Evolutionary conservation across 768 basidiomycete genomes (phyloP), one percentile per base, ranked within the genome.

Genomic region (Tubosaeta sp.): DNA sequence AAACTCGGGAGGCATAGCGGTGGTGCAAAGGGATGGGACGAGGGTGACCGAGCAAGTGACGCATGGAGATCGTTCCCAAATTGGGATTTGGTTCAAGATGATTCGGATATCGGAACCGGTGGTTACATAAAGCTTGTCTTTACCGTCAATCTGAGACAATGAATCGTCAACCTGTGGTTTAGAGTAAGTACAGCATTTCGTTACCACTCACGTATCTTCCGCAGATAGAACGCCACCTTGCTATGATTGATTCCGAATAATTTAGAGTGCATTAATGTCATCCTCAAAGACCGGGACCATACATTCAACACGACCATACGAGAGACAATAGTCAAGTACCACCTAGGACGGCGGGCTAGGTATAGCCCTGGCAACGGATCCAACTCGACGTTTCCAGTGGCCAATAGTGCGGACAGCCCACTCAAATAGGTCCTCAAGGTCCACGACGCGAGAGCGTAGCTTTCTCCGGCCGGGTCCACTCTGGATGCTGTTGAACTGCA

Each of bases 371-470:
- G 40, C 39, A 10, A 61, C 35, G 31, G 55, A 61, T 3, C 25
- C 32, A 30, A 61, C 48, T 14, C 56, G 57, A 19, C 64, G 64
- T 4, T 18, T 53, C 68, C 68, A 69, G 35, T 69, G 64, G 4
- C 24, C 6, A 21, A 54, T 35, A 4, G 25, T 34, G 10, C 47
- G 58, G 43, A 54, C 39, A 1, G 60, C 16, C 11, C 48, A 8
- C 24, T 51, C 41, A 9, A 63, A 31, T 10, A 32, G 8, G 19
- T 54, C 48, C 16, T 57, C 36, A 11, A 43, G 31, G 14, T 58
- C 53, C 21, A 56, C 54, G 2, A 70, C 50, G 1, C 71, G 63
- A 3, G 69, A 60, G 0, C 73, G 70, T 14, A 64, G n/a, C 10
- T 52, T 65, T 35, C 46, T 46, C 3, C 10, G 16, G 32, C 53